phyloP scores from a whole-genome alignment of 495 filamentous ascomycete species.

The Aspergillus egyptiacus region DNA sequence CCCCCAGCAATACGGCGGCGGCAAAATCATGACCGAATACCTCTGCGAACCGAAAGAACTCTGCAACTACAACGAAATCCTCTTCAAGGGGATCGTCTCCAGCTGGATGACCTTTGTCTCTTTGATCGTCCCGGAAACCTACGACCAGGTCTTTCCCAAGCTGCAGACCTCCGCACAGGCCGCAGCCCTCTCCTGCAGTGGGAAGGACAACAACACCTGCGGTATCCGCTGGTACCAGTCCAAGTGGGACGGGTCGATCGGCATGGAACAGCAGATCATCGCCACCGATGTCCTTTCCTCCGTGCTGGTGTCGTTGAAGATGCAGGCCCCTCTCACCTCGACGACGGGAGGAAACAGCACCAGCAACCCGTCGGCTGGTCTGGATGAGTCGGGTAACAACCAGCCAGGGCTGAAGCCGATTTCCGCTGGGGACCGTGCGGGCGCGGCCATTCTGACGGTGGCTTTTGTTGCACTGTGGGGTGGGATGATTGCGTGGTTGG shows the following conservation, averaged over 20 bases:
- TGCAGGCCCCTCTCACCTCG: conserved; percentile 26
- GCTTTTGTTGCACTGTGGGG: conserved; percentile 38
- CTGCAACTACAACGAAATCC: conserved; percentile 68
- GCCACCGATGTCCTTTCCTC: conserved; percentile 52
- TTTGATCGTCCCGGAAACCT: conserved; percentile 58
- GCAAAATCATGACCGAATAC: conserved; percentile 59
- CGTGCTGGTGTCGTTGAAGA: conserved; percentile 9
- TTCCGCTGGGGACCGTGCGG: conserved; percentile 51
- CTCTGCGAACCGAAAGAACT: conserved; percentile 58
- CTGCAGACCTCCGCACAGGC: conserved; percentile 60
- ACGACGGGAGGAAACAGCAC: conserved; percentile 46
- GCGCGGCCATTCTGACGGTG: conserved; percentile 56
- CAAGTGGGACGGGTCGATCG: conserved; percentile 57
- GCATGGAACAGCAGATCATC: conserved; percentile 48
- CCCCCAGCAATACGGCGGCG: conserved; percentile 40
- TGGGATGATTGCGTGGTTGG: conserved; percentile 20
- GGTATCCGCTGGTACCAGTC: conserved; percentile 62
- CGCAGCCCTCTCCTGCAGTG: conserved; percentile 61
- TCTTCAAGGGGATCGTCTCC: conserved; percentile 74
- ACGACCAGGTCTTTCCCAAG: conserved; percentile 55
- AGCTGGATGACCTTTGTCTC: conserved; percentile 70
- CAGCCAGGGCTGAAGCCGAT: conserved; percentile 27
- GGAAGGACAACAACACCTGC: conserved; percentile 59
- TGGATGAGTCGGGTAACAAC: conserved; percentile 13
- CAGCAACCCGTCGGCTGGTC: conserved; percentile 35